phyloP scores from a whole-genome alignment of 768 basidiomycete species.

The Suillus cothurnatus region DNA sequence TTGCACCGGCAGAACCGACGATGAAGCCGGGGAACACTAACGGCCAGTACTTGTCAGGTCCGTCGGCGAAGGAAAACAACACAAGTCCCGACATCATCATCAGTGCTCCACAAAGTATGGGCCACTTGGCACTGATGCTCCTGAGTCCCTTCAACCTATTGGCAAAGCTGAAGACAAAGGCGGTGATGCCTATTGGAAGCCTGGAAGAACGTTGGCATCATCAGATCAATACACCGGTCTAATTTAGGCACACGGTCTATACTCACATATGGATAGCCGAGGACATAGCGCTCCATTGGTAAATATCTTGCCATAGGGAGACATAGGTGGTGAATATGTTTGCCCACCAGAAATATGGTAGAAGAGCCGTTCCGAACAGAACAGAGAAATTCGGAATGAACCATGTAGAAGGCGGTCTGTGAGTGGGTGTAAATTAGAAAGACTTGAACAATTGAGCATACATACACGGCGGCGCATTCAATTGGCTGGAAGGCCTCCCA shows the following conservation, averaged over 20 bases:
- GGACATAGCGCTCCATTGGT: conserved; percentile 38
- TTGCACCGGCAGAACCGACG: not conserved
- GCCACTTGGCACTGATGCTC: conserved; percentile 38
- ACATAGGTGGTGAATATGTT: conserved; percentile 36
- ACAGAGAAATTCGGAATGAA: conserved; percentile 42
- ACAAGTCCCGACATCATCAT: conserved; percentile 38
- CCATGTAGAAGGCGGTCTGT: conserved; percentile 1
- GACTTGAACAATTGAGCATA: not conserved
- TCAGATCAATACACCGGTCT: not conserved
- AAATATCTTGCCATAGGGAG: conserved; percentile 37
- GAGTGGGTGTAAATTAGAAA: not conserved
- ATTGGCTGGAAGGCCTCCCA: conserved; percentile 42
- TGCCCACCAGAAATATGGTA: conserved; percentile 44
- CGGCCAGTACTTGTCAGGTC: conserved; percentile 42
- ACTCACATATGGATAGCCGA: conserved; percentile 34
- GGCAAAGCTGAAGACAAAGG: conserved; percentile 35
- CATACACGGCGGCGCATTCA: conserved; percentile 33
- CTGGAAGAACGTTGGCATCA: conserved; percentile 12
- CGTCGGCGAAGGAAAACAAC: conserved; percentile 41
- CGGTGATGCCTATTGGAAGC: conserved; percentile 40
- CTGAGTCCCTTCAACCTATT: conserved; percentile 30
- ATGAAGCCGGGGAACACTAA: conserved; percentile 16
- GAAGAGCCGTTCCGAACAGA: conserved; percentile 36
- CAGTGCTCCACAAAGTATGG: conserved; percentile 39
- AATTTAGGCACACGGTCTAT: not conserved